These are phyloP conservation scores for Elsinoe fawcettii DNA, from an alignment of 2,329 filamentous ascomycete genomes.

Conservation along the genomic window DNA sequence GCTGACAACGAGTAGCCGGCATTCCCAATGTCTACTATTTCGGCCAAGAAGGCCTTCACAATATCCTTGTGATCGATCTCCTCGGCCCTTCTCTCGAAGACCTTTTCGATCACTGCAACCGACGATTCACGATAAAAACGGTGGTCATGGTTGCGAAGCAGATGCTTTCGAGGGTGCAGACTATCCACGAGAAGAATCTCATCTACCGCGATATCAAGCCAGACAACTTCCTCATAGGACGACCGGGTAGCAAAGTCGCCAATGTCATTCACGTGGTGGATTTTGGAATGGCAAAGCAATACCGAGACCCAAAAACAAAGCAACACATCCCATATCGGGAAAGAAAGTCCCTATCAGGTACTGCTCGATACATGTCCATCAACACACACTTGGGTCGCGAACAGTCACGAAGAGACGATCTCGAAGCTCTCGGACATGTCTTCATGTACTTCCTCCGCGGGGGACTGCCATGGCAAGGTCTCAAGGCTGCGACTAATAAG, in stretches of 20 bases:
- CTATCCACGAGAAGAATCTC: conserved; percentile 96
- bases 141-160: conserved; percentile 99
- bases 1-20: conserved; percentile 54
- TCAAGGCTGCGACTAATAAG: conserved; percentile 67
- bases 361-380: conserved; percentile 98
- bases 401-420: conserved; percentile 89
- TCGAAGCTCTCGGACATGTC: conserved; percentile 72
- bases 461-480: conserved; percentile 59
- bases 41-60: conserved; percentile 95
- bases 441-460: conserved; percentile 64
- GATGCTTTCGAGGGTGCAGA: conserved; percentile 91
- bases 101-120: conserved; percentile 93
- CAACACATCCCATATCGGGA: conserved; percentile 98
- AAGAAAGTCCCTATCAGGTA: conserved; percentile 92
- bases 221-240: conserved; percentile 96
- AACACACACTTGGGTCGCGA: conserved; percentile 96
- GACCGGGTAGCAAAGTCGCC: conserved; percentile 83
- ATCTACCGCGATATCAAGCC: conserved; percentile 99
- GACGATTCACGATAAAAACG: conserved; percentile 92
- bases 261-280: conserved; percentile 98
- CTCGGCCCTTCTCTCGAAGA: conserved; percentile 92
- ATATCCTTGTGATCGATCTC: conserved; percentile 96
- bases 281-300: conserved; percentile 99
- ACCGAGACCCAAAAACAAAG: conserved; percentile 96
- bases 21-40: conserved; percentile 99